Conservation (phyloP, 148 eudicot species). For the Hydrangea macrophylla region DNA sequence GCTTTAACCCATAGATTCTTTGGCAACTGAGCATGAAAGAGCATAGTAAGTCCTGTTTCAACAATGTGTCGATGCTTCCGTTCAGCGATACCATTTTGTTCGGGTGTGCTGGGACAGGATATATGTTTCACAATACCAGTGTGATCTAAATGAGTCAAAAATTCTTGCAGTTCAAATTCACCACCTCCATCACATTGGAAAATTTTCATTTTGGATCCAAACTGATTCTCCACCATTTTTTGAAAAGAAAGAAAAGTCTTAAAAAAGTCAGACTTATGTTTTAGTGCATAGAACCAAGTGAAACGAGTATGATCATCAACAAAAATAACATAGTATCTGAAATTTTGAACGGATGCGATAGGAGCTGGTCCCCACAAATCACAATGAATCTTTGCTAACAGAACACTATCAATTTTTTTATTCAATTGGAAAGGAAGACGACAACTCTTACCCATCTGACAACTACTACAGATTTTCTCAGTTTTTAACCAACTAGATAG, state of each 20-base stretch:
- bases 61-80: too few relatives aligned
- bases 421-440: too few relatives aligned
- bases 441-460: not conserved
- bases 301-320: not conserved
- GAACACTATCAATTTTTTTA: not conserved
- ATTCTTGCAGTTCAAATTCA: not conserved
- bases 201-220: not conserved
- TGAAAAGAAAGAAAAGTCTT: not conserved
- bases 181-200: conserved; percentile 5
- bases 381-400: not conserved
- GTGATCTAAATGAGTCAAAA: not conserved
- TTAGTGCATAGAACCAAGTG: not conserved
- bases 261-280: not conserved
- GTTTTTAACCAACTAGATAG: not conserved
- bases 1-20: not conserved
- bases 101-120: not conserved
- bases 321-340: not conserved
- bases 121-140: not conserved
- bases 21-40: not conserved
- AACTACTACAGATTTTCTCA: not conserved
- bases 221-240: not conserved
- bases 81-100: not conserved
- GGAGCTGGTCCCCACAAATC: not conserved
- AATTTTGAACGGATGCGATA: too few relatives aligned
- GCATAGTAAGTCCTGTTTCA: too few relatives aligned